Conservation (phyloP, 2,329 filamentous ascomycete species). For the Mariannaea elegans region DNA sequence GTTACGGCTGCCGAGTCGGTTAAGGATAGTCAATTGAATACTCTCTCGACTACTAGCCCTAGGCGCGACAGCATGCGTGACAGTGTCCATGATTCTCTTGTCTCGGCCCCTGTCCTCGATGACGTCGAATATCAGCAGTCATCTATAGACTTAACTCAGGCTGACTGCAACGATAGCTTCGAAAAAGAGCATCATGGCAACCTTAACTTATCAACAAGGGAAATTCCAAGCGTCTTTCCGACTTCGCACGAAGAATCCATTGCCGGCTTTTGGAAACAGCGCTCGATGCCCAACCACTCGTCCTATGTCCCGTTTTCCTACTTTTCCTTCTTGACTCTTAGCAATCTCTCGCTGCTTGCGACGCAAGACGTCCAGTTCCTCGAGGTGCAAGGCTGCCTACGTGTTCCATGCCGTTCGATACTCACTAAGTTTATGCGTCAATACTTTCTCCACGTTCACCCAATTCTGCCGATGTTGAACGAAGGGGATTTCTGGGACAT, state of each 20-base stretch:
- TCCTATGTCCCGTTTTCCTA: not conserved
- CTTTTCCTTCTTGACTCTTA: not conserved
- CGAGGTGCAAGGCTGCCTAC: not conserved
- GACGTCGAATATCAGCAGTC: not conserved
- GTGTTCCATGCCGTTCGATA: not conserved
- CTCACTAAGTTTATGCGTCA: not conserved
- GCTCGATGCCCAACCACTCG: not conserved
- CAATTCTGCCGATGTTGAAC: not conserved
- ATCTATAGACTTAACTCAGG: too few species aligned
- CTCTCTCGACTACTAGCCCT: too few species aligned
- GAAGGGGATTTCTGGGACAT: not conserved
- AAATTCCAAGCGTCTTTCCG: too few species aligned
- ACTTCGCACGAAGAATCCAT: not conserved
- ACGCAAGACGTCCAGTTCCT: not conserved
- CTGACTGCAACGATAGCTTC: too few species aligned
- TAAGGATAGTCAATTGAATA: too few species aligned
- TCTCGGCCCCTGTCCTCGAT: not conserved
- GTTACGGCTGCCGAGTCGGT: too few species aligned
- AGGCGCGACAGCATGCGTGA: too few species aligned
- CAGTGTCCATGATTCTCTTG: too few species aligned
- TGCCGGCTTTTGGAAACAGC: not conserved
- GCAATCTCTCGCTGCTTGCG: not conserved
- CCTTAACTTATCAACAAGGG: too few species aligned
- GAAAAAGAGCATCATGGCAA: too few species aligned
- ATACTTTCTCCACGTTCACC: not conserved